Base-by-base conservation (phyloP, 108 stramenopile genomes). In the Nitzschia sp. region DNA sequence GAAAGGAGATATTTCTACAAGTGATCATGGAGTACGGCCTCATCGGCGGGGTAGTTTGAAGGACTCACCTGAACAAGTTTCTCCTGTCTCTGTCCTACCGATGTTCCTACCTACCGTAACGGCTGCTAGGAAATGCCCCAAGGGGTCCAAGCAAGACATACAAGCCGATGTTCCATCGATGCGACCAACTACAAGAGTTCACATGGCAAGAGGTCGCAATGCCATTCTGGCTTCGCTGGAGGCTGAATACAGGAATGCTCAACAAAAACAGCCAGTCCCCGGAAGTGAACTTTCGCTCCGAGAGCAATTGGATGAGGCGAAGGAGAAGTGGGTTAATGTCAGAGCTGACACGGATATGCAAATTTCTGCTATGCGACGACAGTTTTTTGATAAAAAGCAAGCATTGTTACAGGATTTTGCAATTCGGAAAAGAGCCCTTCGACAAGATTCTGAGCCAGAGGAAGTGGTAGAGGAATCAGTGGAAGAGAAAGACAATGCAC, bases 141-240 rank as follows among this genome's bases (percentile, higher is more conserved):
- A 34, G 29, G 29, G 29, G 29, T 34, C 29, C 29, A 34, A 34
- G 29, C 29, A 34, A 34, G 29, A 34, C 5, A 3, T 34, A 34
- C 29, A 34, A 34, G 1, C 29, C 5, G 29, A 34, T 1, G 29
- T 34, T 34, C 29, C 29, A 34, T 34, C 29, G 5, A 1, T 34
- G 5, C 29, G 29, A 34, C 21, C 12, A 22, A 21, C 53, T 2
- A 54, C 22, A 22, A 17, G 53, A 17, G 20, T 54, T 6, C 53
- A 54, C 53, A 54, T 54, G 53, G 53, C 53, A 2, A 3, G 53
- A 24, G 53, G 53, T 2, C 53, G 53, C 2, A 54, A 54, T 24
- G 53, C 20, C 53, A 22, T 54, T 1, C 6, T 54, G 17, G 11
- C 22, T 0, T 22, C 17, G 12, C 12, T 54, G 3, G 53, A 54